Conservation (phyloP, 164 flowering plant genomes). For the Euptelea pleiosperma region DNA sequence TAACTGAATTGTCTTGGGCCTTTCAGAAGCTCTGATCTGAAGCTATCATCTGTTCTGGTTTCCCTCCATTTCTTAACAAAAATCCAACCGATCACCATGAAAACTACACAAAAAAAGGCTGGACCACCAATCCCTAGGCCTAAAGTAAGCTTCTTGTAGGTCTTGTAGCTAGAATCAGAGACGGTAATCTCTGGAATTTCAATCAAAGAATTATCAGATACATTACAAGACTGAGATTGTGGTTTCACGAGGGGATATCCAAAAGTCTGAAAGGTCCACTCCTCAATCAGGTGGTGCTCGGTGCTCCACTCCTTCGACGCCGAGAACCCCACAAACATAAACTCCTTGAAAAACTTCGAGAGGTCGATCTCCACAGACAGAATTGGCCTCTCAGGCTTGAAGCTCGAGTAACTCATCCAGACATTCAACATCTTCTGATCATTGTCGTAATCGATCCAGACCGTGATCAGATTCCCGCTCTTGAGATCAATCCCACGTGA, state of each 20-base stretch:
- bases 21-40: constrained; percentile 52
- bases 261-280: constrained; percentile 63
- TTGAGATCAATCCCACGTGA: constrained; percentile 50
- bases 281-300: constrained; percentile 58
- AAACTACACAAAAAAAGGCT: constrained; percentile 32
- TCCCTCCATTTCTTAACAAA: constrained; percentile 49
- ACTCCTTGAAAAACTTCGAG: constrained; percentile 41
- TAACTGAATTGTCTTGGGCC: constrained; percentile 68
- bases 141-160: constrained; percentile 39
- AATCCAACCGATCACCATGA: constrained; percentile 51
- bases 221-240: constrained; percentile 43
- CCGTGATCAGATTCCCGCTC: constrained; percentile 64
- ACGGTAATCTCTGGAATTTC: constrained; percentile 27
- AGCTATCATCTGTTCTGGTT: constrained; percentile 20
- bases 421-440: constrained; percentile 41
- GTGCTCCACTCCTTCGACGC: constrained; percentile 90
- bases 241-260: constrained; percentile 41
- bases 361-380: constrained; percentile 50
- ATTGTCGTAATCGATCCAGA: constrained; percentile 75
- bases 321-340: constrained; percentile 73
- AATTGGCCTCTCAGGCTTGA: constrained; percentile 51
- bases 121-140: constrained; percentile 67
- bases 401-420: constrained; percentile 55
- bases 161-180: constrained; percentile 24
- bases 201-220: constrained; percentile 48